phyloP scores from a whole-genome alignment of 192 early-diverging fungal species.

The Backusella australiensis region DNA sequence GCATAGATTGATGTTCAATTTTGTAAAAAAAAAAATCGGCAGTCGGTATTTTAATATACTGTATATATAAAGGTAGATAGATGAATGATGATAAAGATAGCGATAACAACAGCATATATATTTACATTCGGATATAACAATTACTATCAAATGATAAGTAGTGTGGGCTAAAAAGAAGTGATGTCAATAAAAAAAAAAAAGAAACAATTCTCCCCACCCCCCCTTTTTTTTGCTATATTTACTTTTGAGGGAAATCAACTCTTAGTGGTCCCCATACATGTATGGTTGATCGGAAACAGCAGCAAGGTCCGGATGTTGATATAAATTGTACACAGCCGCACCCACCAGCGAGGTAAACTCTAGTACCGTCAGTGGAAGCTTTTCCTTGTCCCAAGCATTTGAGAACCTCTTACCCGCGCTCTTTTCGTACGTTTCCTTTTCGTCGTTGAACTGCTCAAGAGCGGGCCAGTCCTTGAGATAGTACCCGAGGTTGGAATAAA shows the following conservation, averaged over 20 bases:
- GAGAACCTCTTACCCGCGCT: not conserved
- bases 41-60: no score
- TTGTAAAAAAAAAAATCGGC: no score
- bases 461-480: constrained; percentile 4
- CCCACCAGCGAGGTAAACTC: not conserved
- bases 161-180: not conserved
- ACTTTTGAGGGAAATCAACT: not conserved
- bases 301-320: not conserved
- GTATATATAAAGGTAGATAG: not conserved
- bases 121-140: not conserved
- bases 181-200: not conserved
- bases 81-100: not conserved
- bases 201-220: not conserved
- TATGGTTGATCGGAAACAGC: not conserved
- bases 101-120: not conserved
- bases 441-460: not conserved
- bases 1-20: no score
- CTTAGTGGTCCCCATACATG: not conserved
- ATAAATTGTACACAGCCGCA: not conserved
- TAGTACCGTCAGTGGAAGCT: not conserved
- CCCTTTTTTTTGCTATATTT: not conserved
- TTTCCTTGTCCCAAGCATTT: not conserved
- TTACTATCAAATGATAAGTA: not conserved
- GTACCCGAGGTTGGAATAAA: not conserved
- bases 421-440: not conserved